These are phyloP conservation scores for Copromyces sp. DNA, from an alignment of 495 filamentous ascomycete genomes.

Conservation along the genomic window DNA sequence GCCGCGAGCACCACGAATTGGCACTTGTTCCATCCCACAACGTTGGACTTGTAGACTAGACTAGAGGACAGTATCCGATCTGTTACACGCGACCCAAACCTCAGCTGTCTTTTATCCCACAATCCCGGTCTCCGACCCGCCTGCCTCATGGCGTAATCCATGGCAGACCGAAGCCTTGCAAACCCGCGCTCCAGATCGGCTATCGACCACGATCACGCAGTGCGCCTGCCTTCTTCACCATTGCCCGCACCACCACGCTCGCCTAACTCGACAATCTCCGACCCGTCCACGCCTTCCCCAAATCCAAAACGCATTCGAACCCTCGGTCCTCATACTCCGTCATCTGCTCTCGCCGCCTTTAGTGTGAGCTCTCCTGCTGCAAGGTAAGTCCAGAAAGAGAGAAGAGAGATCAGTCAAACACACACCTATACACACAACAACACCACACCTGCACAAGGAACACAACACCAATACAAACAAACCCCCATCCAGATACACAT, in stretches of 20 bases:
- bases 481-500: background rate
- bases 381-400: background rate
- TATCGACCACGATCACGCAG: slow-evolving; percentile 37
- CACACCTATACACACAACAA: background rate
- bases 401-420: background rate
- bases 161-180: slow-evolving; percentile 47
- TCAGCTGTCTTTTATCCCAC: background rate
- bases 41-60: background rate
- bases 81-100: background rate
- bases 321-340: background rate
- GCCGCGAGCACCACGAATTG: background rate
- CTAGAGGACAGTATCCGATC: background rate
- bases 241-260: background rate
- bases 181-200: slow-evolving; percentile 43
- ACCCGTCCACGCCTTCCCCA: slow-evolving; percentile 7
- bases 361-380: background rate
- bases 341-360: background rate
- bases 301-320: background rate
- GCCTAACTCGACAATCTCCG: slow-evolving; percentile 6
- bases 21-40: background rate
- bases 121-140: slow-evolving; percentile 14
- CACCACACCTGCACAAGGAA: background rate
- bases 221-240: slow-evolving; percentile 26
- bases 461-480: background rate
- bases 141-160: slow-evolving; percentile 47